These are phyloP conservation scores for Lyophyllum shimeji DNA, from an alignment of 768 basidiomycete species.

Conservation along the genomic window DNA sequence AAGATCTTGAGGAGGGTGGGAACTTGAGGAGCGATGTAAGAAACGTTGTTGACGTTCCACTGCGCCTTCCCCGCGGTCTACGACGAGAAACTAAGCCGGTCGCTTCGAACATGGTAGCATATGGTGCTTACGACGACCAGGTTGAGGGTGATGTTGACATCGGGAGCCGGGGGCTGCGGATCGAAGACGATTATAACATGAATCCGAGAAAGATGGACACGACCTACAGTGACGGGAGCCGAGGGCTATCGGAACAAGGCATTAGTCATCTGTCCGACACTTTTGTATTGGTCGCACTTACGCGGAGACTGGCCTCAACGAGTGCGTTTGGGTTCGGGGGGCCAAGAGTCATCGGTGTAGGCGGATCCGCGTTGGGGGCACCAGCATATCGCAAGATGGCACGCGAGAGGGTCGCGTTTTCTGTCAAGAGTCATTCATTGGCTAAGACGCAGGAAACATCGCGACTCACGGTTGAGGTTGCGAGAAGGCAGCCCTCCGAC, in stretches of 20 bases:
- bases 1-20: conserved; percentile 34
- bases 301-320: conserved; percentile 23
- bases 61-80: conserved; percentile 21
- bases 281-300: not conserved
- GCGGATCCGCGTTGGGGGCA: conserved; percentile 29
- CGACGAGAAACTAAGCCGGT: not conserved
- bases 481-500: conserved; percentile 20
- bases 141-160: conserved; percentile 25
- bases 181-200: not conserved
- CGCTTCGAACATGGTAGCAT: not conserved
- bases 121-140: conserved; percentile 20
- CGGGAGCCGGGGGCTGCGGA: conserved; percentile 19
- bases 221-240: too few relatives aligned
- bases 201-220: too few relatives aligned
- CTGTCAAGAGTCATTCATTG: conserved; percentile 9
- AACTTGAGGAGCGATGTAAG: conserved; percentile 27
- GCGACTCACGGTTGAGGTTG: conserved; percentile 21
- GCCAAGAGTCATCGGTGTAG: conserved; percentile 21
- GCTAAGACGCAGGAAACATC: not conserved
- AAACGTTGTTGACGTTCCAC: conserved; percentile 34
- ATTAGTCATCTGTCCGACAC: not conserved
- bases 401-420: conserved; percentile 29
- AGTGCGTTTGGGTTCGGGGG: conserved; percentile 22
- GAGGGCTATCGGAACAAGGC: not conserved
- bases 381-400: conserved; percentile 36